Conservation (phyloP, 495 filamentous ascomycete species). For the Lophiostoma macrostomum region DNA sequence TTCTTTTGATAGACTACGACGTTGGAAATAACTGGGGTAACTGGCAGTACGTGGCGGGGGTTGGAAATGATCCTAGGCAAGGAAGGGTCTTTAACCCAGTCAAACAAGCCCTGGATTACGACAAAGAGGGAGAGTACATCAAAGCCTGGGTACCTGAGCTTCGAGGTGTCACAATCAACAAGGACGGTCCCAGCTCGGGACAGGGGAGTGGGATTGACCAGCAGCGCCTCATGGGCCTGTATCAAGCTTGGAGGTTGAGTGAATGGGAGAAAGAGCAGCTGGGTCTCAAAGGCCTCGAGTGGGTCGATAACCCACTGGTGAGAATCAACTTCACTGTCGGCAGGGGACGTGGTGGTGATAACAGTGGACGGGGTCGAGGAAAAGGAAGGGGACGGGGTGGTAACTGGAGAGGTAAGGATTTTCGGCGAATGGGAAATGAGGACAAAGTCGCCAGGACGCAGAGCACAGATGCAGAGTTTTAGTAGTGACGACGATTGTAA, state of each 20-base stretch:
- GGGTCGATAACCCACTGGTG: conserved; percentile 54
- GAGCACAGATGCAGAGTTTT: too few species aligned
- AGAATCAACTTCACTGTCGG: conserved; percentile 54
- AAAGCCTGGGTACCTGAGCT: conserved; percentile 65
- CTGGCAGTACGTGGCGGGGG: conserved; percentile 72
- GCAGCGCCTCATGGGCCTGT: conserved; percentile 54
- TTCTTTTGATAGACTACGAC: conserved; percentile 67
- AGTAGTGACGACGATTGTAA: too few species aligned
- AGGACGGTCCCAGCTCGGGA: conserved; percentile 1
- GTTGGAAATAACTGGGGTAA: conserved; percentile 71
- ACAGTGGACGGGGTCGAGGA: conserved; percentile 30
- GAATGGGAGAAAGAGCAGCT: conserved; percentile 50
- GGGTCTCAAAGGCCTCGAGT: conserved; percentile 52
- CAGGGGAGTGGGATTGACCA: conserved; percentile 17
- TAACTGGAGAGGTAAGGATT: conserved; percentile 1
- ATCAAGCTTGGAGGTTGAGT: conserved; percentile 61
- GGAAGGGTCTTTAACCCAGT: conserved; percentile 68
- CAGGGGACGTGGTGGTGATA: conserved; percentile 23
- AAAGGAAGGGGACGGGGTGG: conserved; percentile 22
- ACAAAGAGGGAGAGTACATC: conserved; percentile 61
- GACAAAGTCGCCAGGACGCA: not conserved
- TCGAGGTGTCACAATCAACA: conserved; percentile 39
- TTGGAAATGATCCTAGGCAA: conserved; percentile 69
- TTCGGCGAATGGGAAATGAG: not conserved
- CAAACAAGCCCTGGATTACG: conserved; percentile 69